Base-by-base conservation (phyloP, 495 filamentous ascomycete species). In the Xylaria cubensis region DNA sequence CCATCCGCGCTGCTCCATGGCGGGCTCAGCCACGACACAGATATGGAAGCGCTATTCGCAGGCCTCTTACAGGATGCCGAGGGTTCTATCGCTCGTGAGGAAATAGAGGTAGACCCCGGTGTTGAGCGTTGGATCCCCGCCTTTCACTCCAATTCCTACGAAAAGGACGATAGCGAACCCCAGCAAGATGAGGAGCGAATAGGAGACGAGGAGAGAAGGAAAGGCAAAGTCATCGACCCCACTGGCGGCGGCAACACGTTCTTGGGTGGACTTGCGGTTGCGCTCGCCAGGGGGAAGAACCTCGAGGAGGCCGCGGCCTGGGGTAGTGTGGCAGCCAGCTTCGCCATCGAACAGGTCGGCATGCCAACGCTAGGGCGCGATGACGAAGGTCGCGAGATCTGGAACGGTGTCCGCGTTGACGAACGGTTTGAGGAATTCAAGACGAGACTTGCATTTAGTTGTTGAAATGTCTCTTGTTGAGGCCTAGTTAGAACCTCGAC, bases 171-270 rank as follows among this genome's bases (percentile, higher is more conserved):
- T 8, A 63, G 80, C 0, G 80, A 82, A 12, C 84, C 86, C 4
- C 9, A 12, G 10, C 26, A 48, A 9, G 63, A 34, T 4, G 41
- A 39, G 84, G 90, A 4, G 29, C 59, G 2, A 51, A 50, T 4
- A 51, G 79, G 86, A 67, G 84, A 86, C 50, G 89, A 89, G 4
- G 42, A 56, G 42, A 58, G 17, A 21, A 51, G 10, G 24, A 67
- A 41, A 51, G 62, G 59, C 39, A 86, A 85, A 64, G 93, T 98
- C 9, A 83, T 97, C 19, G 96, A 99, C 80, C 95, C 95, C 0
- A 99, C 96, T 0, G 96, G 96, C n/a, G 96, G 95, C 26, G 96
- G 96, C 0, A 99, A 99, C 79, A 90, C 92, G 0, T 99, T 97
- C 76, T 85, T 98, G 0, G 96, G 96, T 9, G 96, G 88, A 5